Base-by-base conservation (phyloP, 768 basidiomycete species). In the Tylopilus subfusipes region DNA sequence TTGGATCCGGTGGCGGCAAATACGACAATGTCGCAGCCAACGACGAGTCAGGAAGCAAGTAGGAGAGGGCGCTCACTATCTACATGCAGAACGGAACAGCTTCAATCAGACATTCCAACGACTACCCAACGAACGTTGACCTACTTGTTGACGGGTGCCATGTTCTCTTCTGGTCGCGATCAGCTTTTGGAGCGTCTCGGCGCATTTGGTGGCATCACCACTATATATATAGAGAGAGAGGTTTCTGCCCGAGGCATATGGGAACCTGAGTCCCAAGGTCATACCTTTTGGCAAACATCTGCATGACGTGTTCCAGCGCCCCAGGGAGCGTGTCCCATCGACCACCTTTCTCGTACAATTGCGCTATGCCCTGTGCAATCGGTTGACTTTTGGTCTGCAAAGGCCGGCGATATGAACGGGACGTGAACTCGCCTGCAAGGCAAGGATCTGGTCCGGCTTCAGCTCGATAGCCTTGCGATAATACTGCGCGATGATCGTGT, bases 101-200 rank as follows among this genome's bases (percentile, higher is more conserved):
- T 2, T 53, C 54, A 48, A 39, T 40, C 13, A 3, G 21, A 48
- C 19, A n/a, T 12, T 38, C 19, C 24, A 12, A 30, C 8, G 31
- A 30, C 6, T 18, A 13, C 25, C 13, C 40, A 42, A 53, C 54
- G 19, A 29, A 31, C 16, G 8, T 30, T 3, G 19, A 57, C 68
- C 36, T 63, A 84, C 90, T 72, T 92, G 79, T 54, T 73, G 65
- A 25, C 76, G 75, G 5, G 81, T 80, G 6, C 89, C 90, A 55
- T 83, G 75, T 43, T 80, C 73, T 43, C 82, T 77, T 31, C 81
- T 80, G 3, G 85, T 67, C 5, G 83, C 78, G 16, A 98, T 72
- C 29, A 91, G 70, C 62, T 85, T 92, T 64, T 97, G 92, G 42
- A 96, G 66, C 1, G 78, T 75, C 67, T 93, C 90, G 2, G 90